Evolutionary conservation across 495 filamentous ascomycete species (phyloP).

Genomic region (Penicillium atrosanguineum): DNA sequence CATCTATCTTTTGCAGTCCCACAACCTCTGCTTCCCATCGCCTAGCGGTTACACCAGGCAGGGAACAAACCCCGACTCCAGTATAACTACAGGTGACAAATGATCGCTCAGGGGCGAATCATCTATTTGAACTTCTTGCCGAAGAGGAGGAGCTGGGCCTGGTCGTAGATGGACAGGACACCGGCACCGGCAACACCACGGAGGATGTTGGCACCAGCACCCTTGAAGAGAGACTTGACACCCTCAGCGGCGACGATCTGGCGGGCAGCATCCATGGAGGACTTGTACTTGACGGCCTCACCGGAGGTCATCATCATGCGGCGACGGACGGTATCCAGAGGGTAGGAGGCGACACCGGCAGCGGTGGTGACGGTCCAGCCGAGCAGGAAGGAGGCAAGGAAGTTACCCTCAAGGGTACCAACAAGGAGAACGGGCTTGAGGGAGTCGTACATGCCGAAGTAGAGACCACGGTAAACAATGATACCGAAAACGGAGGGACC

Average conservation of each 20-base stretch:
- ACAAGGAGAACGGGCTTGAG: constrained; percentile 97
- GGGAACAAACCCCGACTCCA: constrained; percentile 37
- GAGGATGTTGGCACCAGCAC: constrained; percentile 99
- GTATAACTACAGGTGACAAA: constrained; percentile 26
- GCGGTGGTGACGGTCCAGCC: constrained; percentile 99
- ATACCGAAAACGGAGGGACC: constrained; percentile 98
- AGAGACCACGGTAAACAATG: constrained; percentile 99
- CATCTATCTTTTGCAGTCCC: constrained; percentile 51
- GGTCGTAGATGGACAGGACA: constrained; percentile 99
- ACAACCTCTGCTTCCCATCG: constrained; percentile 28
- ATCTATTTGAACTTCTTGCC: constrained; percentile 97
- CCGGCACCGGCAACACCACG: constrained; percentile 99
- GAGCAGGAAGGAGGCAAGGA: constrained; percentile 97
- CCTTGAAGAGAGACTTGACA: constrained; percentile 98
- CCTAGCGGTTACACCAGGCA: constrained; percentile 26
- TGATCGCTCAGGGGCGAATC: constrained; percentile 24
- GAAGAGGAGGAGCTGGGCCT: constrained; percentile 97
- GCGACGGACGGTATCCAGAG: constrained; percentile 98
- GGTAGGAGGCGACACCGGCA: constrained; percentile 99
- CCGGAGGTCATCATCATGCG: constrained; percentile 99
- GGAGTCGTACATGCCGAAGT: constrained; percentile 99
- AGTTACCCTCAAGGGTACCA: constrained; percentile 92
- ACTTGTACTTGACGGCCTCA: constrained; percentile 98
- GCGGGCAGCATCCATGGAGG: constrained; percentile 86
- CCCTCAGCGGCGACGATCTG: constrained; percentile 98